Conservation (phyloP, 192 early-diverging fungal genomes). For the Backusella psychrophila region DNA sequence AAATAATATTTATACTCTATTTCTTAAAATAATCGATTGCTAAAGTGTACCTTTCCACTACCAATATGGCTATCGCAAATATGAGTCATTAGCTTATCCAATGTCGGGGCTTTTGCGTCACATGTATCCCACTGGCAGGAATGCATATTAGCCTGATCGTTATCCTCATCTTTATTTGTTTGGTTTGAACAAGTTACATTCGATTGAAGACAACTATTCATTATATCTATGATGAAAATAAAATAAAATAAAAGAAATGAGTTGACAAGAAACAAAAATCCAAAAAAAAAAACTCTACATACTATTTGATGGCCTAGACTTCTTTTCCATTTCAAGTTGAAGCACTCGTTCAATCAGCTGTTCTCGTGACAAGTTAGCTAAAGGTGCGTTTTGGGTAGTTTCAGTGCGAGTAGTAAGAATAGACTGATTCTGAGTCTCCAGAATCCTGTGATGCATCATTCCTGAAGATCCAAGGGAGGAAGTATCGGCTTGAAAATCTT, state of each 20-base stretch:
- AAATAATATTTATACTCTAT: not conserved
- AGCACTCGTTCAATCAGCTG: slow-evolving; percentile 13
- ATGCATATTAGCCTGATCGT: slow-evolving; percentile 17
- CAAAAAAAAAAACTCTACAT: not conserved
- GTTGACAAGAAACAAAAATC: not conserved
- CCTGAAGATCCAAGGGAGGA: not conserved
- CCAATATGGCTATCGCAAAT: slow-evolving; percentile 52
- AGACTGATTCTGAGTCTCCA: not conserved
- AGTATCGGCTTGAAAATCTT: not conserved
- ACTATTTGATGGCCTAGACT: not conserved
- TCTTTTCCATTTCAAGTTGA: slow-evolving; percentile 18
- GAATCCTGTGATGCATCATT: not conserved
- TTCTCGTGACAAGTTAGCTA: slow-evolving; percentile 16
- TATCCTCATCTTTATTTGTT: not conserved
- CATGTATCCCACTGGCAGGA: slow-evolving; percentile 10
- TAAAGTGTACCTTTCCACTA: slow-evolving; percentile 47
- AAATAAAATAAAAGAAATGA: not conserved
- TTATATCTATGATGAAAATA: not conserved
- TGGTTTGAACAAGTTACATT: not conserved
- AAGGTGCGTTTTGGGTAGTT: not conserved
- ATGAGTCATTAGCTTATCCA: slow-evolving; percentile 39
- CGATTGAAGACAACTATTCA: not conserved
- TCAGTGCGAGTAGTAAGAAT: not conserved
- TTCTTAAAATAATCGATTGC: not conserved
- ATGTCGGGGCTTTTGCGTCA: slow-evolving; percentile 3